Evolutionary conservation across 805 yeast species (phyloP), one percentile per base, ranked within the genome.

Genomic region (Torulaspora maleeae): DNA sequence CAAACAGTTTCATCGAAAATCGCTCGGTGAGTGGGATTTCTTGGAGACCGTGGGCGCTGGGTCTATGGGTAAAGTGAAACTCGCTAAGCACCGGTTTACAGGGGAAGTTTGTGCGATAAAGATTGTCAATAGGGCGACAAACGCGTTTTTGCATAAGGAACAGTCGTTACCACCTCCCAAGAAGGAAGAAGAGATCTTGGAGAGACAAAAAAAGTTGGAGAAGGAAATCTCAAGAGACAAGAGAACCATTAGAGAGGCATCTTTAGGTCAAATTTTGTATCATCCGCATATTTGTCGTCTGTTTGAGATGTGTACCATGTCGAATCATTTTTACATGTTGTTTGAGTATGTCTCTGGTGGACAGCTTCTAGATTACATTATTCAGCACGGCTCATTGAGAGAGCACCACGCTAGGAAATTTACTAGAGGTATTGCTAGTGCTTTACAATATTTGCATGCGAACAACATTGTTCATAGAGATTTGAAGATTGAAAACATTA

Each of bases 261-360:
- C 97, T 0, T 73, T 93, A 49, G 98, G 96, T 5, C 79, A 89
- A 57, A 77, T 93, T 17, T 73, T 93, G 30, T 83, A 86, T 64
- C 99, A 93, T 67, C 96, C 95, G 1, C 88, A 82, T 63, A 89
- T 93, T 43, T 89, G 98, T 64, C 75, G 95, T 53, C 70, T 93
- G 36, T 88, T 86, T 68, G 98, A 93, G 67, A 88, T 91, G 75
- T 88, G 89, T 51, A 85, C 95, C 12, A 91, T 91, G 97, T 86
- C 96, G 8, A 88, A 88, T 53, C 98, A 93, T 66, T 93, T 86
- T 69, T 93, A 93, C 69, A 88, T 93, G 95, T 75, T 93, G 47
- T 91, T 93, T 68, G 99, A 93, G 64, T 91, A 87, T 62, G 95
- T 93, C 13, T 84, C 93, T 25, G 99, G 99, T 36, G 98, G 98